Base-by-base conservation (phyloP, 108 stramenopile genomes). In the Craspedostauros australis region DNA sequence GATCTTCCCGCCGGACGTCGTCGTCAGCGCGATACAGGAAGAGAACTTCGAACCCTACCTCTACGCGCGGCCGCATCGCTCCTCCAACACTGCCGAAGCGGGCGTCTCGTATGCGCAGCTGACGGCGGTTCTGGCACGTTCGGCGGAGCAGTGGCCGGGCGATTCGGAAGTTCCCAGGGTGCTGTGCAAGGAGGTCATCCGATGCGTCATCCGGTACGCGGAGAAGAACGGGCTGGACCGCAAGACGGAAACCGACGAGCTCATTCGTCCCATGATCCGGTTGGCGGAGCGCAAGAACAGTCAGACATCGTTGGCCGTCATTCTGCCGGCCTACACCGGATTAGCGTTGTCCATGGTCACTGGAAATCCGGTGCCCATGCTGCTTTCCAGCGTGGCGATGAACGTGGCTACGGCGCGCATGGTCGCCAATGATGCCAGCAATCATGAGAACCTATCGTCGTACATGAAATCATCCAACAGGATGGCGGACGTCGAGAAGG, bases 61-160 rank as follows among this genome's bases (percentile, higher is more conserved):
- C 8, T 59, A 59, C 46, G 58, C 30, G 6, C 58, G 58, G 12
- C 58, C 58, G 26, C 18, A 28, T 24, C 47, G 30, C 25, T 36
- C 37, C 14, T 22, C 23, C 25, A 31, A 5, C 46, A 28, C 39
- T 23, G 44, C 53, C 23, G 72, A 66, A 37, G 20, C 34, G n/a
- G 44, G 53, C 21, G 75, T 73, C 34, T 80, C 79, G 11, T 80
- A 80, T 41, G 68, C 66, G 15, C 79, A 80, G 66, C 45, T 80
- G 27, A 73, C 63, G 12, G 79, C 79, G n/a, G 46, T 76, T 0
- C 41, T 80, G 28, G 74, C 74, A 23, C 39, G 76, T 16, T 61
- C 79, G 15, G 79, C 71, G 2, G 75, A 76, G 38, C 73, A 80
- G 36, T 73, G 68, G 63, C 55, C 62, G 21, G 33, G 69, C 7